Evolutionary conservation across 805 yeast genomes (phyloP).

Genomic region (Pichia scutulata): DNA sequence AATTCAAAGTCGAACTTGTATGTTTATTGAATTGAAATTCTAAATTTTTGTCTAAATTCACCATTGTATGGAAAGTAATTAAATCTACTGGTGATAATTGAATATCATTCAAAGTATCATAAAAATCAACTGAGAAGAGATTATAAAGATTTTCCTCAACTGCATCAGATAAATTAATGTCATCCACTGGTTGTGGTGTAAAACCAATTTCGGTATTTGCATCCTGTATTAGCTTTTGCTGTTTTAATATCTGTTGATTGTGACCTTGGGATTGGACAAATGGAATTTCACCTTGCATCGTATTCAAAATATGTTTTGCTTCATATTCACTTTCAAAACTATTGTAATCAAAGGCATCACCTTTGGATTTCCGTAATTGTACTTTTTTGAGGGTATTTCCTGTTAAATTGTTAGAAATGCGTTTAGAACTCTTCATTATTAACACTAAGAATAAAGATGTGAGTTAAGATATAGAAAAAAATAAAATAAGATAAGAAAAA

Average conservation of each 20-base stretch:
- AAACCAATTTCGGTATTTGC: background rate
- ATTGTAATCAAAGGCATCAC: background rate
- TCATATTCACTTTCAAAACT: background rate
- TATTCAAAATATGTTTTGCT: background rate
- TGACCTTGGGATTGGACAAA: conserved; percentile 1
- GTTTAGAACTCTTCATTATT: background rate
- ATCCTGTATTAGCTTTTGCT: background rate
- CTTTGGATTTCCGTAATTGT: background rate
- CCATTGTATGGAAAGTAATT: background rate
- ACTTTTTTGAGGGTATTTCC: background rate
- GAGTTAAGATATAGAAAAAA: too few species aligned
- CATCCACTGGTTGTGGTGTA: background rate
- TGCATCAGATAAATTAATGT: background rate
- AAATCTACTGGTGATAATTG: conserved; percentile 5
- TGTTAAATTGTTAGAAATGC: background rate
- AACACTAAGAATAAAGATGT: background rate
- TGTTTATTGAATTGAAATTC: conserved; percentile 16
- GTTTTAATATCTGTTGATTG: background rate
- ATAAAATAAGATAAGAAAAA: background rate
- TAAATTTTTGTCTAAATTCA: conserved; percentile 10
- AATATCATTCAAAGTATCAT: background rate
- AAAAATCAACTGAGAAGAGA: conserved; percentile 1
- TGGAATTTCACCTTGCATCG: background rate
- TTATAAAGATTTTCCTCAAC: background rate
- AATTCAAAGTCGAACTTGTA: conserved; percentile 1